These are phyloP conservation scores for Stenocarpella maydis DNA, from an alignment of 2,329 filamentous ascomycete genomes.

Conservation along the genomic window DNA sequence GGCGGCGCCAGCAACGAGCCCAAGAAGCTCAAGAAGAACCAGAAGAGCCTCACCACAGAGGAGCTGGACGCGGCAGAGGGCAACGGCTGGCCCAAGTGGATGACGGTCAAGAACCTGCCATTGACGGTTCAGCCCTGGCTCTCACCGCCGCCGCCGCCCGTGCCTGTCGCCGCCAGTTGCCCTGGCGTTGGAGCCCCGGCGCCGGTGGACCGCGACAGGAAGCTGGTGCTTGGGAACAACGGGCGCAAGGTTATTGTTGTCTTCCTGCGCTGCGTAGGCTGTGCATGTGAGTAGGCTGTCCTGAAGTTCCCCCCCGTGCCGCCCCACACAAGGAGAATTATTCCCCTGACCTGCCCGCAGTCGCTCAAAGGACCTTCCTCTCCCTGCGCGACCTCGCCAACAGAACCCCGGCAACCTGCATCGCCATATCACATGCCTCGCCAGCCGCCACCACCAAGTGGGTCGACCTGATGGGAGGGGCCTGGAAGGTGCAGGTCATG, in stretches of 20 bases:
- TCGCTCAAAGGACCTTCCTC: slow-evolving; percentile 66
- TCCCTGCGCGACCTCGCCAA: slow-evolving; percentile 62
- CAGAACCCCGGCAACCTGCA: slow-evolving; percentile 58
- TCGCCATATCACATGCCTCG: slow-evolving; percentile 68
- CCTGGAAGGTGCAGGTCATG: slow-evolving; percentile 63
- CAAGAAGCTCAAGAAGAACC: slow-evolving; percentile 45
- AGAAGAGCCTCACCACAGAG: slow-evolving; percentile 29
- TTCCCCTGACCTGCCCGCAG: slow-evolving; percentile 44
- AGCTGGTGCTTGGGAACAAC: slow-evolving; percentile 45
- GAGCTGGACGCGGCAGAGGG: not conserved
- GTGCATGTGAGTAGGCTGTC: slow-evolving; percentile 56
- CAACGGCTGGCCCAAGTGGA: slow-evolving; percentile 53
- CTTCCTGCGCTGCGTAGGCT: slow-evolving; percentile 63
- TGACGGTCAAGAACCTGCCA: slow-evolving; percentile 58
- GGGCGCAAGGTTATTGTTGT: slow-evolving; percentile 57
- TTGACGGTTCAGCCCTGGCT: slow-evolving; percentile 63
- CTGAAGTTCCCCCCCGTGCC: too few species aligned
- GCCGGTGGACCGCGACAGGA: slow-evolving; percentile 55
- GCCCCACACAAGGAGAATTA: too few species aligned
- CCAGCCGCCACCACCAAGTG: slow-evolving; percentile 63
- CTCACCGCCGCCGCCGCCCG: slow-evolving; percentile 58
- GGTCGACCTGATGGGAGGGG: slow-evolving; percentile 64
- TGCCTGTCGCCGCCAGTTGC: slow-evolving; percentile 52
- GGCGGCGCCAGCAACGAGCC: slow-evolving; percentile 33
- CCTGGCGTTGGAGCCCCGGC: slow-evolving; percentile 58